Conservation (phyloP, 2,329 filamentous ascomycete species). For the Colletotrichum siamense region DNA sequence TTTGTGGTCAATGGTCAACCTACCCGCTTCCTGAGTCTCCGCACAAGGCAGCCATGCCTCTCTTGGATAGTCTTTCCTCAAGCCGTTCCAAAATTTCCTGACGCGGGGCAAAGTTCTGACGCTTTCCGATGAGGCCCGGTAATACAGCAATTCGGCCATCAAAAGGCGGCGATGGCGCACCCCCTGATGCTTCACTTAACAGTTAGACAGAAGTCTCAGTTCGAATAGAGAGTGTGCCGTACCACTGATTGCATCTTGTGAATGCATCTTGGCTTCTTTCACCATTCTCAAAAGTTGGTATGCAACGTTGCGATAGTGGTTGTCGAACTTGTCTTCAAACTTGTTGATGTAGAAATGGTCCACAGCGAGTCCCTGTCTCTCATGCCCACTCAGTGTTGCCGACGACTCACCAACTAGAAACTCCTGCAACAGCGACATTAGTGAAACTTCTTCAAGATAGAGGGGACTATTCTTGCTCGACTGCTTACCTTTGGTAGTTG, state of each 20-base stretch:
- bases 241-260: not conserved
- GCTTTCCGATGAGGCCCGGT: not conserved
- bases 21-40: not conserved
- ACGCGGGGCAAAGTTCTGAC: not conserved
- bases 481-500: not conserved
- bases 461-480: not conserved
- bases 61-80: not conserved
- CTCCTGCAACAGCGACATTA: not conserved
- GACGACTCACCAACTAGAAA: not conserved
- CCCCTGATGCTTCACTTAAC: not conserved
- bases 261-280: not conserved
- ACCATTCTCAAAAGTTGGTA: not conserved
- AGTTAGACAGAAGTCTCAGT: not conserved
- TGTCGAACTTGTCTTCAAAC: not conserved
- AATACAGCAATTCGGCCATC: not conserved
- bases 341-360: not conserved
- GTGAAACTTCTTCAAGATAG: not conserved
- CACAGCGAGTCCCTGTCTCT: not conserved
- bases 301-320: not conserved
- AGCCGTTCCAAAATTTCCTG: not conserved
- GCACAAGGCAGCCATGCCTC: not conserved
- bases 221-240: not conserved
- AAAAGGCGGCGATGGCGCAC: not conserved
- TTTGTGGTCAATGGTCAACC: not conserved
- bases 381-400: not conserved